Conservation (phyloP, 2,329 filamentous ascomycete genomes). For the Talaromyces rugulosus region DNA sequence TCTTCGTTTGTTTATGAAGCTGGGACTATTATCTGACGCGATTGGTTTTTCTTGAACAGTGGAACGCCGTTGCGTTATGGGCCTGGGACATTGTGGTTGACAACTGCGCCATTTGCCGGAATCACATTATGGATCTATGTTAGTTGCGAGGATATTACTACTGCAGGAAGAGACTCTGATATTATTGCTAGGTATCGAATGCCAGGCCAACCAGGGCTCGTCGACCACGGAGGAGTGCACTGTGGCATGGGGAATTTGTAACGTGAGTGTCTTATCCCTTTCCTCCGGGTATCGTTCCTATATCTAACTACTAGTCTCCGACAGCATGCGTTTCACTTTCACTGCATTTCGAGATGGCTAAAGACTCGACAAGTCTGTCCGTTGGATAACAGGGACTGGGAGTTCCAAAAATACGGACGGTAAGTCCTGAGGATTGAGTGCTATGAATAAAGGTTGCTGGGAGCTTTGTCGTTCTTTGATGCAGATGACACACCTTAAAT, state of each 20-base stretch:
- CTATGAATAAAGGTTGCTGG: neutral
- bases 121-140: constrained; percentile 99
- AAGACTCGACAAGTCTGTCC: constrained; percentile 99
- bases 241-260: constrained; percentile 98
- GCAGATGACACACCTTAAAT: neutral
- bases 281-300: neutral
- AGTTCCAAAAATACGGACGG: constrained; percentile 97
- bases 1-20: neutral
- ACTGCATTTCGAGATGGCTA: constrained; percentile 98
- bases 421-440: constrained; percentile 28
- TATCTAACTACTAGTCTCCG: neutral
- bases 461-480: neutral
- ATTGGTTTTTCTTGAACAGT: constrained; percentile 51
- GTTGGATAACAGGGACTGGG: constrained; percentile 97
- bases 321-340: constrained; percentile 98
- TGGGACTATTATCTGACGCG: constrained; percentile 1
- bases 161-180: constrained; percentile 16
- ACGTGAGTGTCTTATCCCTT: constrained; percentile 58
- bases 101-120: constrained; percentile 98
- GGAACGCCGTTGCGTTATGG: constrained; percentile 98
- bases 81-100: constrained; percentile 99
- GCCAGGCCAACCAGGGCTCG: constrained; percentile 96
- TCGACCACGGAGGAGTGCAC: constrained; percentile 98
- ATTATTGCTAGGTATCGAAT: constrained; percentile 72
- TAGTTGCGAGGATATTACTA: constrained; percentile 30